phyloP scores from a whole-genome alignment of 2,329 filamentous ascomycete genomes.

The Fusarium zealandicum region DNA sequence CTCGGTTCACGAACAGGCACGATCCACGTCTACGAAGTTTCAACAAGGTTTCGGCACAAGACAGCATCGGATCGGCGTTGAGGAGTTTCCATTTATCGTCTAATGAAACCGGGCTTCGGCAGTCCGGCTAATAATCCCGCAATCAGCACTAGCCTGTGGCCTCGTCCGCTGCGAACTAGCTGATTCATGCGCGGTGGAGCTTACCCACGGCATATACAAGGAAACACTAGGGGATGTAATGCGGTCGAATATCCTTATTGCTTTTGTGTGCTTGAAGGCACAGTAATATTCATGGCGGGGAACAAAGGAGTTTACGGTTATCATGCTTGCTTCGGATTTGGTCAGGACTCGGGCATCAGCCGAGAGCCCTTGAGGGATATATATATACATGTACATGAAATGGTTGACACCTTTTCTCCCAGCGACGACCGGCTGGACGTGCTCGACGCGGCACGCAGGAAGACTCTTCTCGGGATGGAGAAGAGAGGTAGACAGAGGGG shows the following conservation, averaged over 20 bases:
- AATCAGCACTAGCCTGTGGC: neutral
- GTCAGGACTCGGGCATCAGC: constrained; percentile 15
- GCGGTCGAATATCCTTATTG: constrained; percentile 12
- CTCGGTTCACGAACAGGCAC: constrained; percentile 35
- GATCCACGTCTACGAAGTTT: constrained; percentile 34
- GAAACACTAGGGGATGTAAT: constrained; percentile 23
- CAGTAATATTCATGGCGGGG: constrained; percentile 21
- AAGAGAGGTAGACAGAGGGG: neutral
- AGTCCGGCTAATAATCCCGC: constrained; percentile 35
- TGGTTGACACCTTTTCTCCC: constrained; percentile 11
- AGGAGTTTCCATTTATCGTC: constrained; percentile 36
- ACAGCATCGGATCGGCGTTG: constrained; percentile 47
- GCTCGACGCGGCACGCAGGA: constrained; percentile 8
- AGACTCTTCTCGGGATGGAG: constrained; percentile 13
- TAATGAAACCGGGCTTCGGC: constrained; percentile 25
- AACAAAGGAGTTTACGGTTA: constrained; percentile 29
- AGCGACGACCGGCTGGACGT: constrained; percentile 24
- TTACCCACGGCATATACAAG: constrained; percentile 16
- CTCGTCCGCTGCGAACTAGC: neutral
- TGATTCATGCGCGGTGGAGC: constrained; percentile 22
- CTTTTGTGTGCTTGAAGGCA: constrained; percentile 19
- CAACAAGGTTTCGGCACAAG: constrained; percentile 39
- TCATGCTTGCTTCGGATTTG: constrained; percentile 26
- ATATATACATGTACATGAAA: constrained; percentile 13
- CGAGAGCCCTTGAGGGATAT: constrained; percentile 8